Base-by-base conservation (phyloP, 768 basidiomycete species). In the Boletellus ananas region DNA sequence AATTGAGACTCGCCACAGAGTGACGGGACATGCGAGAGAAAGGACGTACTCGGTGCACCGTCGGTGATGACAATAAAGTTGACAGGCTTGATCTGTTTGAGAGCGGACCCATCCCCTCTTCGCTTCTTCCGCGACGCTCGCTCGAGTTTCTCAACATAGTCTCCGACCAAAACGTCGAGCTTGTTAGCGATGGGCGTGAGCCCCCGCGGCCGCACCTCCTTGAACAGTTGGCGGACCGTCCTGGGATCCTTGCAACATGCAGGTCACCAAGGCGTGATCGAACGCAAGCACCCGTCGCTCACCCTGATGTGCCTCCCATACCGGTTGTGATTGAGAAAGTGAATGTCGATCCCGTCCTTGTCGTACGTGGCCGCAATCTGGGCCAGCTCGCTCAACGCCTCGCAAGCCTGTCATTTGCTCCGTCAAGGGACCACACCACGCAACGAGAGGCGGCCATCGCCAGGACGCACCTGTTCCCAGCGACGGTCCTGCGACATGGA, bases 21-120 rank as follows among this genome's bases (percentile, higher is more conserved):
- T 36, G 31, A 57, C 23, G 23, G 23, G 18, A 6, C 0, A 43
- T 10, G 12, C 2, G 13, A 16, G 3, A 14, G 21, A 21, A 0
- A 44, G 21, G 44, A 63, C 79, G 55, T 48, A 84, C 82, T 77
- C 1, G 83, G 74, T 3, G 65, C 73, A n/a, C 84, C 84, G 55
- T 85, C 84, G 0, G 83, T 85, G 34, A 86, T 72, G 23, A 85
- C 66, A 11, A 86, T 74, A 42, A 74, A 76, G 55, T 84, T 85
- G 20, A 81, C 62, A 0, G 79, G 79, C 55, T 81, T 84, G 13
- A 81, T 71, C 31, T 57, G 56, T 46, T 67, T 61, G 45, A 70
- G 46, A 1, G 62, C 58, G 5, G 35, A 36, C 7, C 16, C 5
- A 21, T 67, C 60, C 10, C 66, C 68, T 6, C 46, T 61, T 6